Evolutionary conservation across 1,284 basidiomycete genomes (phyloP).

Genomic region (Termitomyces sp.): DNA sequence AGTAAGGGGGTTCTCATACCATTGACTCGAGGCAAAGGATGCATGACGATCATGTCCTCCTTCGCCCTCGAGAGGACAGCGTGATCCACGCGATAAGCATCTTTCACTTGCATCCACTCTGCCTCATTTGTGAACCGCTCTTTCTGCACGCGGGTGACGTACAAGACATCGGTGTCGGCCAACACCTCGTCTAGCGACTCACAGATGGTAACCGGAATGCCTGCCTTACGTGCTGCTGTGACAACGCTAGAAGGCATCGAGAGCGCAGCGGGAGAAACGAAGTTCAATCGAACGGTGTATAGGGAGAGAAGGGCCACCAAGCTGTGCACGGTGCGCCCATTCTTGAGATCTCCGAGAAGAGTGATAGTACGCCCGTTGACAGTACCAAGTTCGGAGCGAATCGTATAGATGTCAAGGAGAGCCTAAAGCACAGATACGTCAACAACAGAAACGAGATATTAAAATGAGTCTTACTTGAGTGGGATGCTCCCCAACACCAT

Average conservation of each 20-base stretch:
- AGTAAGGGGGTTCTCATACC: slow-evolving; percentile 40
- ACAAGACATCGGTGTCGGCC: slow-evolving; percentile 92
- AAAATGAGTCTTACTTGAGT: slow-evolving; percentile 63
- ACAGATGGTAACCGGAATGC: slow-evolving; percentile 76
- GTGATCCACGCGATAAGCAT: slow-evolving; percentile 92
- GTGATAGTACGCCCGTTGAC: slow-evolving; percentile 97
- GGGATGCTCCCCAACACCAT: slow-evolving; percentile 97
- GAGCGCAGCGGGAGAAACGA: slow-evolving; percentile 89
- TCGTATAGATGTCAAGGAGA: slow-evolving; percentile 93
- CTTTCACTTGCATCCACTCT: slow-evolving; percentile 91
- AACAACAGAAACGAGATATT: background rate
- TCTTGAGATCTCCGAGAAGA: slow-evolving; percentile 94
- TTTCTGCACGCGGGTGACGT: slow-evolving; percentile 95
- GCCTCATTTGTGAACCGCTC: slow-evolving; percentile 83
- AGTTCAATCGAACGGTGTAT: slow-evolving; percentile 94
- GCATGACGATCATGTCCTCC: slow-evolving; percentile 97
- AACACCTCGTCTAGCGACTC: slow-evolving; percentile 89
- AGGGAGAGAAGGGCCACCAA: slow-evolving; percentile 90
- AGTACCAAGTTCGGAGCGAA: slow-evolving; percentile 96
- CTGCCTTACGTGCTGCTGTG: slow-evolving; percentile 76
- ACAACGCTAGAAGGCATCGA: slow-evolving; percentile 90
- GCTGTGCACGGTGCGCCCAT: slow-evolving; percentile 96
- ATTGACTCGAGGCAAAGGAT: slow-evolving; percentile 91
- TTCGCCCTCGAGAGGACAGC: slow-evolving; percentile 89
- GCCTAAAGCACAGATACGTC: slow-evolving; percentile 42